These are phyloP conservation scores for Lactarius trivialis DNA, from an alignment of 768 basidiomycete genomes.

Conservation along the genomic window DNA sequence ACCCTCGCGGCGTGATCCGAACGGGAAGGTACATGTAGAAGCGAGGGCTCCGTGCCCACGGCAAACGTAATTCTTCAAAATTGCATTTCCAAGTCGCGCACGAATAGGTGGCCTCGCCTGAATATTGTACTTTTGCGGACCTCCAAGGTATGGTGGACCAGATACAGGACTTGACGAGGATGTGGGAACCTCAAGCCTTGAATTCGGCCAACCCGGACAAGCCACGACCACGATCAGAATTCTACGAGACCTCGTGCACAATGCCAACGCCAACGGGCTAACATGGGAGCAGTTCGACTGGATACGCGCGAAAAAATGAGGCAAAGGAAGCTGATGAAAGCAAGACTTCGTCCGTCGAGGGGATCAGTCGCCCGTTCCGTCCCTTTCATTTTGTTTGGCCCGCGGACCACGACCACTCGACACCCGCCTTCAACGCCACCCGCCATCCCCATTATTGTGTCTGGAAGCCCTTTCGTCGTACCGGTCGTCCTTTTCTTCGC, in stretches of 20 bases:
- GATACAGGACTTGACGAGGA: slow-evolving; percentile 14
- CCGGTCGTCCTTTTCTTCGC: slow-evolving; percentile 79
- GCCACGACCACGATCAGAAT: slow-evolving; percentile 23
- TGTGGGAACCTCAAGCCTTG: slow-evolving; percentile 16
- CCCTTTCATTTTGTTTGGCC: slow-evolving; percentile 21
- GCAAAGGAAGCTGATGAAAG: slow-evolving; percentile 23
- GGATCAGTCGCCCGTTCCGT: slow-evolving; percentile 22
- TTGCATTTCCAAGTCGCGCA: slow-evolving; percentile 9
- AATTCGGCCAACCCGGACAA: slow-evolving; percentile 21
- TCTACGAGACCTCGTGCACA: slow-evolving; percentile 23
- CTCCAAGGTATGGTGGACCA: slow-evolving; percentile 8
- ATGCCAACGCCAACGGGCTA: slow-evolving; percentile 24
- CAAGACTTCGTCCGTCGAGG: slow-evolving; percentile 21
- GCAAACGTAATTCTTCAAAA: slow-evolving; percentile 4
- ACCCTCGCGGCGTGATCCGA: slow-evolving; percentile 9
- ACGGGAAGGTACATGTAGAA: slow-evolving; percentile 10
- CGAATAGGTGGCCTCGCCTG: slow-evolving; percentile 5
- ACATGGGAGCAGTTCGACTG: slow-evolving; percentile 24
- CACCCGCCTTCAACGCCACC: slow-evolving; percentile 57
- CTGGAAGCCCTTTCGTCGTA: slow-evolving; percentile 67
- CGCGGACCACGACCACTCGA: slow-evolving; percentile 19
- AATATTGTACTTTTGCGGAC: slow-evolving; percentile 1
- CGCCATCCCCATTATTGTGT: slow-evolving; percentile 74
- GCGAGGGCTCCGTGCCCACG: slow-evolving; percentile 1
- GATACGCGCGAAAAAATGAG: slow-evolving; percentile 20